A percentile compares a stretch with the other conserved stretches of the same genome.
These are phyloP conservation scores for Fusarium vanettenii DNA, from an alignment of 2,329 filamentous ascomycete genomes.

Conservation along the genomic window DNA sequence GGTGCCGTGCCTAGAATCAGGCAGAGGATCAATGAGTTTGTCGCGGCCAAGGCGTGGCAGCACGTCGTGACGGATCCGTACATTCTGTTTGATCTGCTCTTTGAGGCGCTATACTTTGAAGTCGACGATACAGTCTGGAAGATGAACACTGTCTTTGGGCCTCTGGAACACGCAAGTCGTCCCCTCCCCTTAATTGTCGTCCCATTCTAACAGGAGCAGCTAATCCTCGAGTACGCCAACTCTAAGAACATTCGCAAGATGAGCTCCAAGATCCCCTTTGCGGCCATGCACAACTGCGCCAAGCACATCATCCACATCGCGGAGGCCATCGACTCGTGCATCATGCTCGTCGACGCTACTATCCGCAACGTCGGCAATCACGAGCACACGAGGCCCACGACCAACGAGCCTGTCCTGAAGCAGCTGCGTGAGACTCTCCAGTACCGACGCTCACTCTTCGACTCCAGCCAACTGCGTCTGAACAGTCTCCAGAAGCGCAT, in stretches of 20 bases:
- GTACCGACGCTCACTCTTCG: slow-evolving; percentile 49
- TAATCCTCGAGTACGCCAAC: slow-evolving; percentile 42
- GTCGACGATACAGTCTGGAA: slow-evolving; percentile 46
- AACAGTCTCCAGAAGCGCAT: slow-evolving; percentile 50
- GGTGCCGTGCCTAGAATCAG: slow-evolving; percentile 36
- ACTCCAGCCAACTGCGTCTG: slow-evolving; percentile 50
- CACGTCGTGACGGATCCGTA: slow-evolving; percentile 40
- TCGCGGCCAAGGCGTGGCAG: slow-evolving; percentile 39
- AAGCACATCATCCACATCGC: slow-evolving; percentile 46
- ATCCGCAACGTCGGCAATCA: slow-evolving; percentile 23
- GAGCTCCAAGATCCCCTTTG: slow-evolving; percentile 43
- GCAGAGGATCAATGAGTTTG: slow-evolving; percentile 38
- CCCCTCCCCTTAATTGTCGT: not conserved
- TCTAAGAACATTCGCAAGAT: slow-evolving; percentile 40
- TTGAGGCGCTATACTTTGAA: slow-evolving; percentile 44
- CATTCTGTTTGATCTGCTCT: slow-evolving; percentile 45
- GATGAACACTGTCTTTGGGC: slow-evolving; percentile 46
- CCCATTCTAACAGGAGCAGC: slow-evolving; percentile 23
- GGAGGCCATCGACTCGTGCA: slow-evolving; percentile 44
- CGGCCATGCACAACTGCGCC: slow-evolving; percentile 45
- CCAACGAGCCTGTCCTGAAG: slow-evolving; percentile 27
- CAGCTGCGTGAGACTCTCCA: slow-evolving; percentile 45
- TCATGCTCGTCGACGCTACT: slow-evolving; percentile 41
- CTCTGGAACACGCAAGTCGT: slow-evolving; percentile 42
- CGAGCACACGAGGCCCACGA: not conserved